Base-by-base conservation (phyloP, 352 stramenopile genomes). In the Discostella stelligera region DNA sequence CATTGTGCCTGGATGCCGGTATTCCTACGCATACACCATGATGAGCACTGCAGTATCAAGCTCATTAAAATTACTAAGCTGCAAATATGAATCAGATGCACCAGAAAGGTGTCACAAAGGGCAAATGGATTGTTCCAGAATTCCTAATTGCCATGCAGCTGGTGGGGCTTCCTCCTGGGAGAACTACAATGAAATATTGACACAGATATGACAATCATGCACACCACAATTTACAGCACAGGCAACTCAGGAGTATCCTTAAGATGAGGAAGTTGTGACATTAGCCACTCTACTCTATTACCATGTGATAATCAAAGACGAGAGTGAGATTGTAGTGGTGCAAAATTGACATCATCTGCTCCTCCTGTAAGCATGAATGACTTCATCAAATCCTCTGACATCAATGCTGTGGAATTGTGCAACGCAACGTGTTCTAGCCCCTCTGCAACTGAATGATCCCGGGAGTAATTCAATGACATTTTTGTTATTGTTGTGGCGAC, bases 401-500 rank as follows among this genome's bases (percentile, higher is more conserved):
- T 91, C 20, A 94, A 71, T 46, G 87, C 87, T 9, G 82, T 52
- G n/a, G 82, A 80, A 74, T 94, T 95, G 49, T 90, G 90, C 49
- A 80, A 77, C 23, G 82, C 81, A 58, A 93, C 70, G 48, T 91
- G 87, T 41, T 94, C 76, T 21, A 95, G 60, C 9, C 83, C 84
- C 63, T 94, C 85, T 11, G 66, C 41, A 27, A 94, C 80, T 60
- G 67, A 79, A 82, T 94, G 85, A 76, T 94, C 89, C 21, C 90
- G 61, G 65, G 77, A 88, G 63, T 90, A 95, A 55, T 92, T 87
- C 8, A 95, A 79, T 4, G 88, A 91, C 55, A 65, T 39, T 72
- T 95, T 95, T 44, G 87, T 95, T 16, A 85, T 80, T 25, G 66
- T 41, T 25, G 93, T 84, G 25, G 86, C 86, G 16, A 91, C 73